Base-by-base conservation (phyloP, 495 filamentous ascomycete genomes). In the Tuber magnatum region DNA sequence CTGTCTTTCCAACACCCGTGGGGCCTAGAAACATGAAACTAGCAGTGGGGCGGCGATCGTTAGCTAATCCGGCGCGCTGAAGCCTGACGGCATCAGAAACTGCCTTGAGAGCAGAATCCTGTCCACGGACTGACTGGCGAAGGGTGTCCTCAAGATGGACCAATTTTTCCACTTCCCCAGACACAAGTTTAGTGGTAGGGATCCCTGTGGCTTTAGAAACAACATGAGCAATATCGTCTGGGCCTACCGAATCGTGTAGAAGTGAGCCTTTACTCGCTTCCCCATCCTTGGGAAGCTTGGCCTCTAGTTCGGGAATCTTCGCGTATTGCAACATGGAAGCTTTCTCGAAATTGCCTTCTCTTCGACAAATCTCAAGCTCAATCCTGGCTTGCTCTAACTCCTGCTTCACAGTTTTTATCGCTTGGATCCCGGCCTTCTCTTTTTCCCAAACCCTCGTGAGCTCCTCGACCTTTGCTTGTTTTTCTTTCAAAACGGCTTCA, bases 11-110 rank as follows among this genome's bases (percentile, higher is more conserved):
- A 42, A 97, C 94, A 78, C 95, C 94, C 22, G 95, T 99, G 10
- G 95, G 95, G 0, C 95, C 95, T 28, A 98, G 88, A 87, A 98
- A 97, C 91, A 98, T 97, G 87, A 98, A 98, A 9, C 91, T 93
- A 2, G 94, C 95, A 14, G 97, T 85, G 1, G 95, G 94, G 1
- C 94, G 89, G 80, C 97, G 96, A 76, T 97, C 93, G 38, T 93
- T 92, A 77, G 91, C 94, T 43, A 98, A 87, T 14, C 95, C 95
- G 39, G 95, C 95, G 73, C 95, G 87, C 82, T 99, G 95, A 89
- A 97, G 92, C 32, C 95, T 88, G 28, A 99, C 94, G 14, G 95
- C 94, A 82, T 98, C 93, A 51, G 94, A 89, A 32, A 97, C 94
- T 32, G 94, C 92, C 70, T 89, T 90, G 16, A 99, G 87, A 8